Conservation (phyloP, 2,329 filamentous ascomycete genomes). For the Lachnellula cervina region DNA sequence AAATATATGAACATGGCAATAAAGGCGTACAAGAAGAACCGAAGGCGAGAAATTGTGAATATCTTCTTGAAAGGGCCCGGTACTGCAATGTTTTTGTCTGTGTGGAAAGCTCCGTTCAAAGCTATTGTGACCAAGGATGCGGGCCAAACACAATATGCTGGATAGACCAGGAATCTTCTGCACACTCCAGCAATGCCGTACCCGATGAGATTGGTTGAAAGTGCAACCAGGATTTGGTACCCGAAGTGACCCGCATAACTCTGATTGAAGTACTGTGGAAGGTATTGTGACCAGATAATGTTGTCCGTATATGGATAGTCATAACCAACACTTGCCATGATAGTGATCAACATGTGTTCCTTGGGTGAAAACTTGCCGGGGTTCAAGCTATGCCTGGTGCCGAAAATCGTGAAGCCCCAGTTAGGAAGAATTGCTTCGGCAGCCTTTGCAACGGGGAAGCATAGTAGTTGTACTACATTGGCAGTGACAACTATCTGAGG, state of each 20-base stretch:
- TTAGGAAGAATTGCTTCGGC: slow-evolving; percentile 51
- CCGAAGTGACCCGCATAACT: slow-evolving; percentile 42
- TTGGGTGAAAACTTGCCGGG: slow-evolving; percentile 61
- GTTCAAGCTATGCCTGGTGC: slow-evolving; percentile 40
- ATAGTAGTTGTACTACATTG: slow-evolving; percentile 19
- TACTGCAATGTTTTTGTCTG: slow-evolving; percentile 21
- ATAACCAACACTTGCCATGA: slow-evolving; percentile 50
- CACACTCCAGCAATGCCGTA: slow-evolving; percentile 49
- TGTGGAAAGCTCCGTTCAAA: slow-evolving; percentile 44
- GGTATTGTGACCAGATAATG: slow-evolving; percentile 46
- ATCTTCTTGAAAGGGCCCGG: slow-evolving; percentile 38
- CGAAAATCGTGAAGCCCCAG: slow-evolving; percentile 42
- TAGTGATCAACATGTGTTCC: slow-evolving; percentile 61
- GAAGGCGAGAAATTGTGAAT: slow-evolving; percentile 41
- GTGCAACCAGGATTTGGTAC: slow-evolving; percentile 46
- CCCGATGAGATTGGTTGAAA: slow-evolving; percentile 51
- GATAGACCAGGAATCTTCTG: slow-evolving; percentile 48
- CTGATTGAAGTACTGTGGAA: slow-evolving; percentile 48
- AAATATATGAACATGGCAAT: slow-evolving; percentile 46
- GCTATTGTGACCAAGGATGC: slow-evolving; percentile 43
- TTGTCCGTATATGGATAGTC: slow-evolving; percentile 45
- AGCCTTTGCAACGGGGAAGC: slow-evolving; percentile 46
- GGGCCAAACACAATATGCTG: slow-evolving; percentile 49
- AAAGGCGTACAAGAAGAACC: slow-evolving; percentile 42
- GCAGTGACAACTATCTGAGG: slow-evolving; percentile 16